phyloP scores from a whole-genome alignment of 2,329 filamentous ascomycete genomes.

The Apiospora kogelbergensis region DNA sequence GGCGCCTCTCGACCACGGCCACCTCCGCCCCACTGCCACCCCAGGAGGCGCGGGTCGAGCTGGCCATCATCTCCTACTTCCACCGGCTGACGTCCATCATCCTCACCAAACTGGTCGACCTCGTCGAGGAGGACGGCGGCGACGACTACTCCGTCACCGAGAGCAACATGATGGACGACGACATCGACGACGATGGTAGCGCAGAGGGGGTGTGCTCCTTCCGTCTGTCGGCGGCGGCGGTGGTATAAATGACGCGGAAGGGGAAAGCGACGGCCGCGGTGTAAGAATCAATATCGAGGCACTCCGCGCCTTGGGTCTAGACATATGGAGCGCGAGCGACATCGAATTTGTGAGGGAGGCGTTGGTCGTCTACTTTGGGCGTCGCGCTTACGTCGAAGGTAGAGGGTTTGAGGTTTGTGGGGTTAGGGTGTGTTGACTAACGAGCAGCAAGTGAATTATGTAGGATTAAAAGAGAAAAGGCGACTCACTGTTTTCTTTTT shows the following conservation, averaged over 20 bases:
- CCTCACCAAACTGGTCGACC: conserved; percentile 55
- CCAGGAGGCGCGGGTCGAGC: conserved; percentile 56
- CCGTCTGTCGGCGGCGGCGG: not conserved
- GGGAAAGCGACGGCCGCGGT: conserved; percentile 34
- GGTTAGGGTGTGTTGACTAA: conserved; percentile 60
- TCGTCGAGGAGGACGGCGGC: conserved; percentile 27
- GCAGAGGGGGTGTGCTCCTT: conserved; percentile 26
- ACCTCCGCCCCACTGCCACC: conserved; percentile 20
- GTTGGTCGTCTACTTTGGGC: conserved; percentile 64
- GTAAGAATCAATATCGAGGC: conserved; percentile 64
- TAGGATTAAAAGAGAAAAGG: not conserved
- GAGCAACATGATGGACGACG: not conserved
- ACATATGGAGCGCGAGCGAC: conserved; percentile 73
- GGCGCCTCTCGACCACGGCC: conserved; percentile 25
- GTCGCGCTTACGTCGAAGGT: conserved; percentile 62
- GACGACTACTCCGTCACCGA: not conserved
- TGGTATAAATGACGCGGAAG: conserved; percentile 30
- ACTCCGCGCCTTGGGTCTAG: conserved; percentile 71
- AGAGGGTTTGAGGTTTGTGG: conserved; percentile 76
- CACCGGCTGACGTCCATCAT: conserved; percentile 71
- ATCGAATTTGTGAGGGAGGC: conserved; percentile 67
- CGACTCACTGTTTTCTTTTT: not conserved
- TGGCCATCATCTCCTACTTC: conserved; percentile 78
- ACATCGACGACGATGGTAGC: conserved; percentile 36
- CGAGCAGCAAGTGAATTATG: not conserved